Percentiles rank a stretch among this genome's conserved stretches.
Evolutionary conservation across 2,329 filamentous ascomycete genomes (phyloP).

Genomic region (Pyricularia sp.): DNA sequence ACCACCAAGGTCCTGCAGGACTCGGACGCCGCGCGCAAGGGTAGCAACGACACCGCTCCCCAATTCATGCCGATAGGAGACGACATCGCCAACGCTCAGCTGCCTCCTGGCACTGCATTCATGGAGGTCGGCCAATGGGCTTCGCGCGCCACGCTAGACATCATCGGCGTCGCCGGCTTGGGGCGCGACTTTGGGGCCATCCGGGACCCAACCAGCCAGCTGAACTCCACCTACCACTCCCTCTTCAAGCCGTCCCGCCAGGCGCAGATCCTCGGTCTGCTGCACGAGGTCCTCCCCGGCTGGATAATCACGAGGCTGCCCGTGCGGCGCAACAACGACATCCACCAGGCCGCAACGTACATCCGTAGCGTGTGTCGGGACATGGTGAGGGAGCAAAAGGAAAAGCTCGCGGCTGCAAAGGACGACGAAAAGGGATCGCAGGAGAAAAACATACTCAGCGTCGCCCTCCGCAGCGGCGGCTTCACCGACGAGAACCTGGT

Average conservation of each 20-base stretch:
- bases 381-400: slow-evolving; percentile 59
- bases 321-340: slow-evolving; percentile 53
- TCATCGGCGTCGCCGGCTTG: slow-evolving; percentile 60
- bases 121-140: slow-evolving; percentile 51
- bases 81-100: slow-evolving; percentile 2
- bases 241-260: slow-evolving; percentile 40
- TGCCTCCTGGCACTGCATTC: slow-evolving; percentile 20
- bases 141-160: slow-evolving; percentile 58
- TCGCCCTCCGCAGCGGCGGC: slow-evolving; percentile 61
- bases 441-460: slow-evolving; percentile 64
- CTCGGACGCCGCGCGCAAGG: slow-evolving; percentile 12
- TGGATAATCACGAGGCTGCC: slow-evolving; percentile 53
- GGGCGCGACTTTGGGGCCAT: slow-evolving; percentile 59
- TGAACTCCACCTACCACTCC: slow-evolving; percentile 42
- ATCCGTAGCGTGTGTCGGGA: slow-evolving; percentile 55
- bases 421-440: slow-evolving; percentile 13
- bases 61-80: neutral
- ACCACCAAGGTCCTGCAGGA: slow-evolving; percentile 31
- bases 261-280: slow-evolving; percentile 41
- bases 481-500: slow-evolving; percentile 72
- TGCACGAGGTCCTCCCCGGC: slow-evolving; percentile 48
- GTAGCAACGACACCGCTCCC: slow-evolving; percentile 13
- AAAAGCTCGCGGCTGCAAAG: slow-evolving; percentile 18
- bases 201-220: slow-evolving; percentile 41
- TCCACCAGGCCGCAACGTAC: slow-evolving; percentile 38